Evolutionary conservation across 768 basidiomycete genomes (phyloP), one percentile per base, ranked within the genome.

Genomic region (Termitomyces sp.): DNA sequence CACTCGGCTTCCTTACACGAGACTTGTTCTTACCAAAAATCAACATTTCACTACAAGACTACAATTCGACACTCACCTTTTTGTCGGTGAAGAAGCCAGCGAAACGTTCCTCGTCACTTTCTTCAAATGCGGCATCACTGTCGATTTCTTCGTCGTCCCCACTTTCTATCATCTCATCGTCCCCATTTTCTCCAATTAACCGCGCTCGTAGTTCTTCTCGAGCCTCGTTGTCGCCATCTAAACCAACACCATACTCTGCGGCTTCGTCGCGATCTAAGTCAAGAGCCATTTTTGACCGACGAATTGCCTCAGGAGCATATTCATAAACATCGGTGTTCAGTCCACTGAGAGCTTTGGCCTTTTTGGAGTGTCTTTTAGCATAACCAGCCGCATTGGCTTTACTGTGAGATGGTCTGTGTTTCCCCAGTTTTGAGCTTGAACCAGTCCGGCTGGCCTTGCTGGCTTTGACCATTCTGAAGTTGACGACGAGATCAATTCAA

Each of bases 111-210:
- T 86, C 86, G 34, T 92, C 91, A 55, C 82, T 85, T 67, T 90
- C 88, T 60, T 91, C 89, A 59, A 92, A 90, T 1, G 90, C 92
- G 60, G 78, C 86, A 64, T 94, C 93, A 60, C 86, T 88, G 59
- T 92, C 89, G 46, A 94, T 82, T 59, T 94, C 91, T 66, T 94
- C 91, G 65, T 94, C 92, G 61, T 94, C 89, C 1, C 73, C 84
- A 59, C 81, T 83, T 34, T 77, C 84, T 62, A 91, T 78, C 60
- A 65, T 70, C 57, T 83, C 77, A 46, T 77, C 75, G 33, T 84
- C 84, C 13, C 70, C 77, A 36, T 77, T 69, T 60, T 82, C 81
- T 6, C 78, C 81, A 51, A 84, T 73, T 48, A 89, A 65, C 61
- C 81, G 74, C 18, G 84, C 75, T 31, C 65, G 65, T 42, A 76